Evolutionary conservation across 2,329 filamentous ascomycete genomes (phyloP), one percentile per base, ranked within the genome.

Genomic region (Fusarium sp.): DNA sequence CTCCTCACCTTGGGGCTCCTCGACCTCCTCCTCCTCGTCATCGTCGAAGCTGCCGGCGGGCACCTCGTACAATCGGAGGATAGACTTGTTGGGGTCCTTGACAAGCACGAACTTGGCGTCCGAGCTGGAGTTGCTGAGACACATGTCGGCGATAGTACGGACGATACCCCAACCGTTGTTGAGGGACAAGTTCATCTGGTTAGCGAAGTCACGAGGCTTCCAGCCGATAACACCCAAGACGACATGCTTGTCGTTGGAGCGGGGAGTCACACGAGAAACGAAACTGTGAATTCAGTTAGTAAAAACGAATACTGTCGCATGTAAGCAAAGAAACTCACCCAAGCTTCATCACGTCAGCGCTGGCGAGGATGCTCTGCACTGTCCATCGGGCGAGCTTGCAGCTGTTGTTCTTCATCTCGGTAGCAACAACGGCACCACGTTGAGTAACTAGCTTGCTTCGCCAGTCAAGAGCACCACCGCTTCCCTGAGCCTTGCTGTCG

Each of bases 391-490:
- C 96, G 69, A 99, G 91, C 87, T 99, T 99, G 92, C 94, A 97
- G 79, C 91, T 94, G 89, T 99, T 99, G 90, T 99, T 99, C 93
- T 99, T 99, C 96, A 99, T 99, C 86, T 99, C 96, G 14, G 96
- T 99, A 22, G 96, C 96, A 27, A 99, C 92, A 45, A 99, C 95
- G 61, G 96, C 96, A 90, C 96, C 96, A 77, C 96, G 92, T 85
- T 98, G 94, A 76, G 91, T 94, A 71, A 93, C 92, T 65, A 99
- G 89, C 88, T 99, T 99, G 74, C 91, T 92, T 80, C 96, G 89
- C 96, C 96, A 99, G 87, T 99, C 96, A 55, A 99, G 88, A 58
- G 96, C 96, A 71, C 95, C 94, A 74, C 96, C 96, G 73, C 93
- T 93, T 75, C 96, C 96, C 80, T 97, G 94, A 25, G 96, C 96